Evolutionary conservation across 305 asterid species (phyloP), one percentile per base, ranked within the genome.

Genomic region (Ilex paraguariensis): DNA sequence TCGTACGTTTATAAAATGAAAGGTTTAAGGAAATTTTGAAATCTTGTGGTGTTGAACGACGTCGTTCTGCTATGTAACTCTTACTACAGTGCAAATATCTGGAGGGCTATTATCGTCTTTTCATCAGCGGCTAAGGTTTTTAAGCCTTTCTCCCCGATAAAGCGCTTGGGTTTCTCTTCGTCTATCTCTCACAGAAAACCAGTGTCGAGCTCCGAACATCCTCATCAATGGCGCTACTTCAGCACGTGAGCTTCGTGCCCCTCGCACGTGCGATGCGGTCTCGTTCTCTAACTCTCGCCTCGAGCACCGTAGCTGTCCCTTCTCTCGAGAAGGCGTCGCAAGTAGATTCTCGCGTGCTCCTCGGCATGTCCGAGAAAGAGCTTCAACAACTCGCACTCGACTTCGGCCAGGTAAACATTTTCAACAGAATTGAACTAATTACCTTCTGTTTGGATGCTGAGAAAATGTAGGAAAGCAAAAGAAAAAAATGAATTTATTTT

Each of bases 341-440:
- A 50, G 9, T 56, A 28, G 84, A 66, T 60, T 59, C 95, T 31
- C 80, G 77, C 70, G 86, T 82, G 59, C 90, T 92, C 63, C 90
- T 92, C 61, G 96, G 96, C 75, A 73, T 90, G 98, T 78, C 95
- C 44, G 95, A 90, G 69, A 66, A 59, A 56, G 88, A 90, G 30
- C 95, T 92, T 60, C 96, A 82, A 68, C 88, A 92, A 42, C 84
- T 92, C 45, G 86, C 95, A 31, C 15, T 84, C 71, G 77, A 85
- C 48, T 80, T 92, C 46, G 90, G 95, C 6, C 89, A 82, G 84
- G 98, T 92, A 54, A 15, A 21, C 15, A 6, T 12, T 6, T 15
- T 7, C 33, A 49, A 54, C 30, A 6, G 5, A 4, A 54, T 54
- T 54, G 3, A 54, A 4, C 7, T 14, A 14, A 49, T 11, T 11